Percentiles rank a stretch among this genome's conserved stretches.
phyloP scores from a whole-genome alignment of 225 moss, liverwort and hornwort genomes.

The Lunularia cruciata region DNA sequence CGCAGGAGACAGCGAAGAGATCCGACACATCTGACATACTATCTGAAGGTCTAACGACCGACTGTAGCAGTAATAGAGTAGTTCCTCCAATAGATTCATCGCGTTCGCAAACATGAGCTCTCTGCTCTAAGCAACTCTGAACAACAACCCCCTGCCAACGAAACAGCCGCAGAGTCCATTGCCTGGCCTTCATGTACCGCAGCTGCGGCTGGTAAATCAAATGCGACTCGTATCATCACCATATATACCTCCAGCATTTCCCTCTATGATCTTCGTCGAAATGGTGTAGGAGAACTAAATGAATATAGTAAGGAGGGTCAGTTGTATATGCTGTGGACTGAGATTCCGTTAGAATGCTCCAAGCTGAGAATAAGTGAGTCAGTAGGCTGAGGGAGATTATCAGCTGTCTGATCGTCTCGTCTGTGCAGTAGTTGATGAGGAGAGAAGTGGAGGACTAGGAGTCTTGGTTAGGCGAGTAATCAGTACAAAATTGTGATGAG shows the following conservation, averaged over 20 bases:
- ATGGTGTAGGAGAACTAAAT: not conserved
- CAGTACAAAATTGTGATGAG: constrained; percentile 4
- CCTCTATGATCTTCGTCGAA: not conserved
- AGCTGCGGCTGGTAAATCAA: not conserved
- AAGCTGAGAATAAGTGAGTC: too few species aligned
- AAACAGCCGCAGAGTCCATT: not conserved
- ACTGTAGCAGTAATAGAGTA: not conserved
- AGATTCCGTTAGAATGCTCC: too few species aligned
- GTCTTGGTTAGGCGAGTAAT: not conserved
- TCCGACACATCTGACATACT: not conserved
- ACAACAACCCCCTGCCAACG: not conserved
- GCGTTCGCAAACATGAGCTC: not conserved
- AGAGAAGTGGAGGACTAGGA: not conserved
- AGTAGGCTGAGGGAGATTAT: too few species aligned
- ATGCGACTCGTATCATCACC: not conserved
- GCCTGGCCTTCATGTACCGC: not conserved
- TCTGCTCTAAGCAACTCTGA: not conserved
- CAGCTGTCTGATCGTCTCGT: too few species aligned
- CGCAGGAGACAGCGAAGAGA: constrained; percentile 8
- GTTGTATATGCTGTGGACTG: too few species aligned
- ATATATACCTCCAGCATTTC: not conserved
- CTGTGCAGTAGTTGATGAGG: too few species aligned
- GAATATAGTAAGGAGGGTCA: not conserved
- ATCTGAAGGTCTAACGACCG: not conserved
- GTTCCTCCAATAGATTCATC: not conserved